phyloP scores from a whole-genome alignment of 163 green algal species.

The Scenedesmus sp. region DNA sequence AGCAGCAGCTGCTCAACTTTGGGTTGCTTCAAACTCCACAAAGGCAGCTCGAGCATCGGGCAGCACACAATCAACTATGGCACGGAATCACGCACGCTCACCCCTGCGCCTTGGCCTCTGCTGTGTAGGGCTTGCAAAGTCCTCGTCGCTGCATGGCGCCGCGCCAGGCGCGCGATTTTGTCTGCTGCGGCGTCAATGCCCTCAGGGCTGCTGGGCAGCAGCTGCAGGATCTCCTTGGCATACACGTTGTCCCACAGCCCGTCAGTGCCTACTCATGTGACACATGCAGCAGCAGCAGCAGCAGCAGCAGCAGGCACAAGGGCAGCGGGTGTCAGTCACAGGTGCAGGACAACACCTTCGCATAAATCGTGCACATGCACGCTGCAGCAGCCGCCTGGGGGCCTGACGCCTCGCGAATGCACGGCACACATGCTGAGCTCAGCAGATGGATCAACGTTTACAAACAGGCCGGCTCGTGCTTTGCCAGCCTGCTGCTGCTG shows the following conservation, averaged over 20 bases:
- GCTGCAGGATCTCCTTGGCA: slow-evolving; percentile 69
- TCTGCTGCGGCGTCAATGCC: slow-evolving; percentile 60
- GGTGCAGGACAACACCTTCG: not conserved
- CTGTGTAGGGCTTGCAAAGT: slow-evolving; percentile 85
- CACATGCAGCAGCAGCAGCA: not conserved
- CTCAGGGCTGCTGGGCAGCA: slow-evolving; percentile 53
- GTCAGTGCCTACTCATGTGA: slow-evolving; percentile 47
- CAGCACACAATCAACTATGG: too few species aligned
- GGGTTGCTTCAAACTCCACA: too few species aligned
- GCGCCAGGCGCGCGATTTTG: slow-evolving; percentile 58
- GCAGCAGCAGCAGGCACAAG: not conserved
- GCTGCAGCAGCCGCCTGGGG: not conserved
- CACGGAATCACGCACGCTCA: slow-evolving; percentile 55
- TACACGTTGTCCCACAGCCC: slow-evolving; percentile 71
- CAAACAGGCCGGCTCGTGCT: too few species aligned
- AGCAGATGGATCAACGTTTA: not conserved
- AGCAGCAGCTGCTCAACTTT: too few species aligned
- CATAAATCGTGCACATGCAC: not conserved
- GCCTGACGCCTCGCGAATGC: not conserved
- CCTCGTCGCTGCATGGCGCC: slow-evolving; percentile 63
- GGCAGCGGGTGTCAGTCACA: too few species aligned
- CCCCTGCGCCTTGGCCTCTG: slow-evolving; percentile 79
- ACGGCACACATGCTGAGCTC: too few species aligned
- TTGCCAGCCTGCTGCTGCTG: slow-evolving; percentile 55
- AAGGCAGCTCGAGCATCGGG: too few species aligned